Base-by-base conservation (phyloP, 1,139 yeast species). In the Suhomyces coccinellae region DNA sequence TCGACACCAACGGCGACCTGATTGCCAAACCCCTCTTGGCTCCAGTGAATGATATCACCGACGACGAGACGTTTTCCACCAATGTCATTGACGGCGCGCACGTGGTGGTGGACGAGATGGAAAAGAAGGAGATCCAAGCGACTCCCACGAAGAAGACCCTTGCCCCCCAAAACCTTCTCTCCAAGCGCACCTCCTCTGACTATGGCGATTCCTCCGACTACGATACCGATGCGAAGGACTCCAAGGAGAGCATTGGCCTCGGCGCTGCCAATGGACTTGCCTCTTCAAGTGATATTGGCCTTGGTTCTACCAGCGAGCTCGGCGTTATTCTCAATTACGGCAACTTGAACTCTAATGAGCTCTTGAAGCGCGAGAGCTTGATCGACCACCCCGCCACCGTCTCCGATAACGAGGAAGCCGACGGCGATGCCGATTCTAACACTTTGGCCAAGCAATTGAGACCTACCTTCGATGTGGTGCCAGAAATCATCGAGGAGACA, bases 391-490 rank as follows among this genome's bases (percentile, higher is more conserved):
- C 44, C 29, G 32, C 49, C 7, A 47, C 44, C 11, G 52, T 45
- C 13, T 51, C 51, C 14, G 44, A 47, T 36, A 50, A 47, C 20
- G 58, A 57, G 13, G 63, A 56, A n/a, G n/a, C n/a, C 40, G 62
- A 38, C 8, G 53, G 35, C 4, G 58, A 51, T 3, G 56, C 52
- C 11, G 63, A 58, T 27, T 61, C 60, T 12, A 51, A 55, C 15
- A 43, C 44, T 14, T 52, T 66, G 20, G 67, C 69, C 6, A 56
- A 55, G 33, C 61, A 58, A 4, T 58, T 66, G 41, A 59, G 66
- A 34, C 75, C 75, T 1, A 65, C 57, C 3, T 69, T 70, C 50
- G 72, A 67, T 37, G 52, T 54, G 3, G 56, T 58, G 11, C 69
- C 74, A 2, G 66, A 62, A 41, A 57, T 65, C 15, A 66, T 65